Evolutionary conservation across 2,329 filamentous ascomycete genomes (phyloP).

Genomic region (Corniculantispora saksenae): DNA sequence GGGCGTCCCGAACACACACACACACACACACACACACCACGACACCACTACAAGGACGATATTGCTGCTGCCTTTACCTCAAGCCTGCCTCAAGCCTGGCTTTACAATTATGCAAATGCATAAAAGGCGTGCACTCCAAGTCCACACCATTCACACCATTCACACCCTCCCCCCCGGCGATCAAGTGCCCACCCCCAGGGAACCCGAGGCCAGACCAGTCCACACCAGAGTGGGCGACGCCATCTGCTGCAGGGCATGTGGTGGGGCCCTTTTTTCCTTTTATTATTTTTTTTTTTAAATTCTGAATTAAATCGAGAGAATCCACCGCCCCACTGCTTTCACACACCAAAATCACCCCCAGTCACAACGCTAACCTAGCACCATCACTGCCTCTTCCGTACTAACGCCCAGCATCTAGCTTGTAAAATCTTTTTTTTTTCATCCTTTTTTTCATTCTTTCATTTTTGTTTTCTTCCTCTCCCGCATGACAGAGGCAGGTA

Average conservation of each 20-base stretch:
- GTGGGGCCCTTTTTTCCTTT: neutral
- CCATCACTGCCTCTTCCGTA: conserved; percentile 3
- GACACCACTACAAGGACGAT: too few relatives aligned
- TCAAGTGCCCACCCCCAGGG: conserved; percentile 17
- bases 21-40: too few relatives aligned
- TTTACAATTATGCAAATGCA: too few relatives aligned
- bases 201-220: neutral
- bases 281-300: neutral
- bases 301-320: neutral
- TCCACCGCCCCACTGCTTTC: neutral
- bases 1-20: too few relatives aligned
- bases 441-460: too few relatives aligned
- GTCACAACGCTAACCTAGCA: conserved; percentile 4
- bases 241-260: conserved; percentile 18
- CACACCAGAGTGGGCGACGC: neutral
- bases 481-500: conserved; percentile 20
- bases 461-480: neutral
- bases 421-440: too few relatives aligned
- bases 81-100: too few relatives aligned
- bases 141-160: neutral
- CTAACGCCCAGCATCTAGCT: neutral
- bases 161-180: conserved; percentile 16
- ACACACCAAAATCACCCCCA: neutral
- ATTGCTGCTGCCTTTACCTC: too few relatives aligned
- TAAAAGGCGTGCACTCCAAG: too few relatives aligned